Evolutionary conservation across 768 basidiomycete genomes (phyloP), one percentile per base, ranked within the genome.

Genomic region (Boletales sp.): DNA sequence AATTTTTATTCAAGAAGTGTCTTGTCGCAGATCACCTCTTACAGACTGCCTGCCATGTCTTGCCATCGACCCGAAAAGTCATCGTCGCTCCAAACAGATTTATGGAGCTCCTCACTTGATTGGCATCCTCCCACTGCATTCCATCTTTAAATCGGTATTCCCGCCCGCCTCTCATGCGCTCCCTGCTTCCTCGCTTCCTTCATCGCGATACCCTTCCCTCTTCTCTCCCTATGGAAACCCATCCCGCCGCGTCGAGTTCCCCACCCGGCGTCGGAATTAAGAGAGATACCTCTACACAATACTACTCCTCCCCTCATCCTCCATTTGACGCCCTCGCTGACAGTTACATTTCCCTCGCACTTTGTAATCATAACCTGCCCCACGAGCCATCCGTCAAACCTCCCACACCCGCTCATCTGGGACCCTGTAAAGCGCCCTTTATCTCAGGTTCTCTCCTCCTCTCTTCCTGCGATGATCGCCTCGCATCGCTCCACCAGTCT

Each of bases 361-460:
- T 41, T 18, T 45, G 36, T 30, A 47, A 40, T 11, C 35, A 21
- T 12, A 47, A 44, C 24, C 40, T 27, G 30, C n/a, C 24, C 24
- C 24, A 27, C 46, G 46, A 34, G n/a, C 39, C 45, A 15, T 30
- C 35, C 24, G 29, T 39, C 27, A 14, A 13, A 30, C 37, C 24
- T 19, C 31, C 14, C 5, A 31, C 41, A 14, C 38, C 45, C 27
- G 5, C 43, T 17, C 52, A 13, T 36, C 47, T 45, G 19, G 39
- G 12, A 8, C 31, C 32, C 10, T 19, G 24, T 12, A 52, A 42
- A 29, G 11, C 43, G 5, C 18, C 31, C 14, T 40, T 42, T 8
- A 14, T 39, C 39, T 35, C 46, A 39, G 36, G 42, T 17, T 58
- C 67, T 9, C 63, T 69, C 41, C 57, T 69, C 31, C 52, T 67